phyloP scores from a whole-genome alignment of 2,329 filamentous ascomycete species.

The Fusarium sp. region DNA sequence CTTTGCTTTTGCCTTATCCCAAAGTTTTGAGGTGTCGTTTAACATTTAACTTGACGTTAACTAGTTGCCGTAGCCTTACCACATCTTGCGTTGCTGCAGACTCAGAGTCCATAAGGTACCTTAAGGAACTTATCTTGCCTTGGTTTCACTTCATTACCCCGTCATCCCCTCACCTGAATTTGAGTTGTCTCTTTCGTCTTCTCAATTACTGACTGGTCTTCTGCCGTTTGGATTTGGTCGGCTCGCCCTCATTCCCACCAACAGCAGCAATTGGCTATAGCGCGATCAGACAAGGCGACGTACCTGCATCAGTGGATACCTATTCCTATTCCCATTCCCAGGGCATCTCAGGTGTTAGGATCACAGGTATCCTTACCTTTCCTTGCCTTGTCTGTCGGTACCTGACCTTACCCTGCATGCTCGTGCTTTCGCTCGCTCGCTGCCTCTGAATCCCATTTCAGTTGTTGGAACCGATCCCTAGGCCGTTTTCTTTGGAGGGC shows the following conservation, averaged over 20 bases:
- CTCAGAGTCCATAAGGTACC: not conserved
- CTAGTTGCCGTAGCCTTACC: slow-evolving; percentile 7
- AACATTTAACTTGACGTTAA: slow-evolving; percentile 22
- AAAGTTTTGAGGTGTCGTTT: slow-evolving; percentile 14
- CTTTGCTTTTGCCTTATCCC: slow-evolving; percentile 3
- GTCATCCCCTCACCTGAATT: slow-evolving; percentile 28
- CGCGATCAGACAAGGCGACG: slow-evolving; percentile 47
- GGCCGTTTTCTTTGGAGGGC: slow-evolving; percentile 21
- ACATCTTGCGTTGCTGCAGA: slow-evolving; percentile 17
- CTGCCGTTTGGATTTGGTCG: slow-evolving; percentile 37
- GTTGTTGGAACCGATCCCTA: slow-evolving; percentile 27
- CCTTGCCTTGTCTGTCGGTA: slow-evolving; percentile 1
- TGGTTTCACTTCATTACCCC: slow-evolving; percentile 38
- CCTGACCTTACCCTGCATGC: slow-evolving; percentile 12
- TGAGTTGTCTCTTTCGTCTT: slow-evolving; percentile 8
- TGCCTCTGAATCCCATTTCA: slow-evolving; percentile 22
- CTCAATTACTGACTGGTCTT: slow-evolving; percentile 3
- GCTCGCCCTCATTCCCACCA: slow-evolving; percentile 21
- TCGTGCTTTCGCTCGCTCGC: slow-evolving; percentile 17
- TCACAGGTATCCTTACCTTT: slow-evolving; percentile 4
- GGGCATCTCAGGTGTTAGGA: slow-evolving; percentile 5
- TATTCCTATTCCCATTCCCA: slow-evolving; percentile 12
- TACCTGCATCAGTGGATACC: slow-evolving; percentile 47
- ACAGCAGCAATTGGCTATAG: slow-evolving; percentile 40
- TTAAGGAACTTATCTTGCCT: slow-evolving; percentile 26